A percentile compares a stretch with the other conserved stretches of the same genome.
These are phyloP conservation scores for Phytophthora kernoviae DNA, from an alignment of 352 stramenopile genomes.

Conservation along the genomic window DNA sequence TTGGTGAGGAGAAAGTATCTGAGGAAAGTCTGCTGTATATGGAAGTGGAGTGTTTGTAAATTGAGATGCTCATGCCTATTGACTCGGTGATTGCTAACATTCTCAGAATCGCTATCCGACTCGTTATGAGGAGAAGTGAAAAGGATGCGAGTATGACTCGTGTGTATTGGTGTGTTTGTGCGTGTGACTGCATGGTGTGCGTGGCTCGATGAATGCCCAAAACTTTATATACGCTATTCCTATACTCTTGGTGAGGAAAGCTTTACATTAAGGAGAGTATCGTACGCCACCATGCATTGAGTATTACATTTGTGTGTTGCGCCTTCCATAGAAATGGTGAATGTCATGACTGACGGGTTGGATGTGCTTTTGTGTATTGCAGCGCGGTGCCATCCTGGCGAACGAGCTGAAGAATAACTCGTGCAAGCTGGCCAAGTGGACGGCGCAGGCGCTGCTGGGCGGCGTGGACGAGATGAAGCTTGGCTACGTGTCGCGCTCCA, in stretches of 20 bases:
- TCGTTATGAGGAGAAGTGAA: constrained; percentile 27
- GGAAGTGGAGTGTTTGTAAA: constrained; percentile 13
- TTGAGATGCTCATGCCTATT: neutral
- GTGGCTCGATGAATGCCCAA: constrained; percentile 67
- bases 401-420: constrained; percentile 99
- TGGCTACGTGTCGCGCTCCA: constrained; percentile 95
- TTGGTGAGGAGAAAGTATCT: constrained; percentile 44
- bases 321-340: neutral
- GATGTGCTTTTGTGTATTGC: constrained; percentile 23
- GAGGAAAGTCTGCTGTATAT: constrained; percentile 41
- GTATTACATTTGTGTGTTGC: constrained; percentile 5
- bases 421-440: constrained; percentile 98
- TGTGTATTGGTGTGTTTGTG: constrained; percentile 1
- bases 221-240: constrained; percentile 68
- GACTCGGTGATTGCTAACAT: constrained; percentile 25
- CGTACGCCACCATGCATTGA: constrained; percentile 11
- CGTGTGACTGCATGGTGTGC: constrained; percentile 14
- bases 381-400: constrained; percentile 96
- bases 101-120: constrained; percentile 39
- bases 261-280: constrained; percentile 33
- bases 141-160: constrained; percentile 17
- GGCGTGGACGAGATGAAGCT: constrained; percentile 98
- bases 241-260: constrained; percentile 43
- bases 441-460: constrained; percentile 94
- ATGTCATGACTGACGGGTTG: constrained; percentile 7